Percentiles rank a stretch among this genome's conserved stretches.
These are phyloP conservation scores for Penicillium rolfsii DNA, from an alignment of 2,329 filamentous ascomycete genomes.

Conservation along the genomic window DNA sequence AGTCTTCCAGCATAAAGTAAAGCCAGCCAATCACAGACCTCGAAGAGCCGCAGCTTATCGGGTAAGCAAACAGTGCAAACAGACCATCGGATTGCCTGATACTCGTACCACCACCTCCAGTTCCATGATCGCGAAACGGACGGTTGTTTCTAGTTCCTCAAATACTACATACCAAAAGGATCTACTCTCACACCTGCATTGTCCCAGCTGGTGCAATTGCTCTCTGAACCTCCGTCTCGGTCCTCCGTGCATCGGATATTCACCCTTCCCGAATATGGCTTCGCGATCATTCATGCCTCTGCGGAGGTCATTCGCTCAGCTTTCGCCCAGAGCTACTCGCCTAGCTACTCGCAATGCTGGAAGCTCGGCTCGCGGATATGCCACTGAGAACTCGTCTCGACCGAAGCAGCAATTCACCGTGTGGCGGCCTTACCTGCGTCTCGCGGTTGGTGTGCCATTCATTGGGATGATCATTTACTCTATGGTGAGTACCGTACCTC, in stretches of 20 bases:
- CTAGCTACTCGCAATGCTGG: conserved; percentile 23
- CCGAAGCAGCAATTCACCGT: conserved; percentile 41
- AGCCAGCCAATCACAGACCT: not conserved
- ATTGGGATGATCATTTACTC: conserved; percentile 55
- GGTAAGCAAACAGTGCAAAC: conserved; percentile 4
- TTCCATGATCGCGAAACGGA: not conserved
- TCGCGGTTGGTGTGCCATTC: conserved; percentile 54
- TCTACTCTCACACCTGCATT: not conserved
- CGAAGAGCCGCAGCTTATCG: not conserved
- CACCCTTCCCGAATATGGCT: conserved; percentile 34
- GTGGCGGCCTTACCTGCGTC: conserved; percentile 52
- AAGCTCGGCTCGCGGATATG: conserved; percentile 33
- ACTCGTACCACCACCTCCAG: not conserved
- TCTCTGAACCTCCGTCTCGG: too few relatives aligned
- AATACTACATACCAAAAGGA: not conserved
- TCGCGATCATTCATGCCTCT: conserved; percentile 40
- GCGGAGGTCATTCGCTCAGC: conserved; percentile 37
- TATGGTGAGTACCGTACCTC: conserved; percentile 47
- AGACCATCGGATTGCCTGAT: conserved; percentile 4
- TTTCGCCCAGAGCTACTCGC: conserved; percentile 30
- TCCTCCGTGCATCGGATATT: not conserved
- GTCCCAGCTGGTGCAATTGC: not conserved
- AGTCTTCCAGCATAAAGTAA: not conserved
- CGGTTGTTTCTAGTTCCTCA: not conserved
- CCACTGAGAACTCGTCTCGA: conserved; percentile 27